Evolutionary conservation across 345 rosid species (phyloP), one percentile per base, ranked within the genome.

Genomic region (Gossypium turneri): DNA sequence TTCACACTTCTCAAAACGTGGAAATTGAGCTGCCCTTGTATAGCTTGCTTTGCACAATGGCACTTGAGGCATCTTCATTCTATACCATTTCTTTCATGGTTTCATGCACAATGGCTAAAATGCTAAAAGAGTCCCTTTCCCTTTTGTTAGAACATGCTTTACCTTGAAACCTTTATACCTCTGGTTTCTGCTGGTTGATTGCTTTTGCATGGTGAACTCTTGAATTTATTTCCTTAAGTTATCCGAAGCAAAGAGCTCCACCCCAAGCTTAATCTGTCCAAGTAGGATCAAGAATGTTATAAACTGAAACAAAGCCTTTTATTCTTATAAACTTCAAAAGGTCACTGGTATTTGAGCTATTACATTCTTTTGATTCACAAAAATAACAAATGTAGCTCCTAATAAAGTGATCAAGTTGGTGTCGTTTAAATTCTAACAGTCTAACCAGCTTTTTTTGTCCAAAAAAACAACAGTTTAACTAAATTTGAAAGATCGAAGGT

Each of bases 111-210:
- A 34, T 4, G 41, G 41, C 41, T 34, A 34, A 34, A 34, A 34
- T 34, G 41, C 7, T 5, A 34, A 34, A 34, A 34, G 41, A 34
- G 41, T 34, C 41, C 41, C 41, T 34, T 34, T 7, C 1, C 41
- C 41, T 5, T 34, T 34, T 34, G 41, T 34, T 34, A 86, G 69
- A 67, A 84, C 80, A 57, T 84, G 88, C 76, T 88, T 88, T 69
- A 86, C 85, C 76, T 86, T 90, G 50, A 88, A 81, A 57, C 92
- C 89, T 82, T 78, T 88, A 2, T 74, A 73, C 75, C 74, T 85
- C 27, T 41, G 69, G 50, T 64, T 41, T n/a, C 69, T 64, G 73
- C 85, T 86, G 60, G 76, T 80, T 1, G 89, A 64, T 70, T 77
- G 85, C 81, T 80, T 88, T 76, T 72, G 78, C 83, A 81, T 85